Evolutionary conservation across 2,329 filamentous ascomycete genomes (phyloP).

Genomic region (Pestalotiopsis sp.): DNA sequence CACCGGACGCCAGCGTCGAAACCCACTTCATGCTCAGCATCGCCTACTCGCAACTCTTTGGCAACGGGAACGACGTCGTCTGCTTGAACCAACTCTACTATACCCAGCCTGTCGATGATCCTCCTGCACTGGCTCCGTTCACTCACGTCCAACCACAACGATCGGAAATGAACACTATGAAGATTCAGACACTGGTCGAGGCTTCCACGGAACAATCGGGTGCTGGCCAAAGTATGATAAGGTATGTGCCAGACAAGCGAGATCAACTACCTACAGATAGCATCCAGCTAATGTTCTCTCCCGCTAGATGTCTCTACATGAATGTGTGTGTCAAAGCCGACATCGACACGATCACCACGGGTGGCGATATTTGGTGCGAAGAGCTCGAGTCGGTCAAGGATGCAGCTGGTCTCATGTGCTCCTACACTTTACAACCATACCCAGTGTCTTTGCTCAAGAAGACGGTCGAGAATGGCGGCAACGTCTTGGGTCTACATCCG

Average conservation of each 20-base stretch:
- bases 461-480: background rate
- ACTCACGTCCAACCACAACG: conserved; percentile 13
- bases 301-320: background rate
- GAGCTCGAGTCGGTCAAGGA: background rate
- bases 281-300: background rate
- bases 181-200: conserved; percentile 12
- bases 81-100: conserved; percentile 18
- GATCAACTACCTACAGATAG: background rate
- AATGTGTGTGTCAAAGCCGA: background rate
- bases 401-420: background rate
- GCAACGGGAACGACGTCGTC: conserved; percentile 3
- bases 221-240: conserved; percentile 8
- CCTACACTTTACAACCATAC: conserved; percentile 1
- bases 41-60: background rate
- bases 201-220: conserved; percentile 14
- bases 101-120: conserved; percentile 9
- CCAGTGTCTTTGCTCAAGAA: background rate
- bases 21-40: conserved; percentile 17
- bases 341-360: background rate
- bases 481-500: background rate
- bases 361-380: background rate
- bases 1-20: conserved; percentile 9
- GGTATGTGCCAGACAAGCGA: background rate
- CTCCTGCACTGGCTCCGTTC: conserved; percentile 8
- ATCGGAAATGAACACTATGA: conserved; percentile 14